A percentile compares a stretch with the other conserved stretches of the same genome.
phyloP scores from a whole-genome alignment of 2,329 filamentous ascomycete species.

The Aspergillus tubingensis region DNA sequence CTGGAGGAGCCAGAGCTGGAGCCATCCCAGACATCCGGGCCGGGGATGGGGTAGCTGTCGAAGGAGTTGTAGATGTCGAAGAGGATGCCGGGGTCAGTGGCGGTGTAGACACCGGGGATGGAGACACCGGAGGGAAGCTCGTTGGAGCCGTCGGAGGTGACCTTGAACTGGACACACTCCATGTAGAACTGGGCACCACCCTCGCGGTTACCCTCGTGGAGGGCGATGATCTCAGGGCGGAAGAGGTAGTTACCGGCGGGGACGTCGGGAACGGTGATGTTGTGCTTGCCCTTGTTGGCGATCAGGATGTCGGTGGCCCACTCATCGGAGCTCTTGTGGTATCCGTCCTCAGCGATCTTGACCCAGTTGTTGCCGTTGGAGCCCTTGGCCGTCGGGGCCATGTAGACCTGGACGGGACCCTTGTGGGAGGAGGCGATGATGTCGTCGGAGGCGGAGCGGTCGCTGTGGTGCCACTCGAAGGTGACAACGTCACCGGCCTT shows the following conservation, averaged over 20 bases:
- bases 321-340: constrained; percentile 15
- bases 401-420: constrained; percentile 25
- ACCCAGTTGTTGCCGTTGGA: constrained; percentile 23
- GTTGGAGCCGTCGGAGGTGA: constrained; percentile 23
- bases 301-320: constrained; percentile 25
- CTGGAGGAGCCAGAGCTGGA: constrained; percentile 16
- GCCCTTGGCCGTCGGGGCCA: constrained; percentile 23
- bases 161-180: constrained; percentile 27
- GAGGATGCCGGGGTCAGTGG: constrained; percentile 19
- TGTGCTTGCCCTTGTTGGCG: constrained; percentile 25
- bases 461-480: constrained; percentile 28
- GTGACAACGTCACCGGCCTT: constrained; percentile 25
- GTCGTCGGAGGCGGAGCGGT: constrained; percentile 21
- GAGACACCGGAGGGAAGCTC: constrained; percentile 22
- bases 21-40: constrained; percentile 26
- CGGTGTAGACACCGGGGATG: constrained; percentile 23
- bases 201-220: constrained; percentile 22
- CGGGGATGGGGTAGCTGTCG: constrained; percentile 24
- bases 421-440: constrained; percentile 25
- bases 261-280: constrained; percentile 24
- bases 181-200: constrained; percentile 27
- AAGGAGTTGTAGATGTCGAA: constrained; percentile 24
- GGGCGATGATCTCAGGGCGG: constrained; percentile 27
- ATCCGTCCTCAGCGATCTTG: constrained; percentile 27
- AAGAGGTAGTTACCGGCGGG: constrained; percentile 26